Base-by-base conservation (phyloP, 2,329 filamentous ascomycete genomes). In the Ramichloridium luteum region DNA sequence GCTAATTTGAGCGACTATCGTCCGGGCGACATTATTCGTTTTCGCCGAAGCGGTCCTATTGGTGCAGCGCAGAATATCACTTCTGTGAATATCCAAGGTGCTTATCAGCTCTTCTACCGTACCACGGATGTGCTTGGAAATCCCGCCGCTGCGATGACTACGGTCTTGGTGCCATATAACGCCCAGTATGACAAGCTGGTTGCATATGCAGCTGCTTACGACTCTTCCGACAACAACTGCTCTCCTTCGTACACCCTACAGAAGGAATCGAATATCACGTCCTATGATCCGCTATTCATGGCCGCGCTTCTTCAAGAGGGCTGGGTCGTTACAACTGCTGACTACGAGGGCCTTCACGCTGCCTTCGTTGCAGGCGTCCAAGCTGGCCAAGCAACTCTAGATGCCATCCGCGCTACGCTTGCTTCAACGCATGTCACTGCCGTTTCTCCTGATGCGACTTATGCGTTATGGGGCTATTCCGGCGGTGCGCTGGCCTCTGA, bases 401-500 rank as follows among this genome's bases (percentile, higher is more conserved):
- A 52, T 32, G 41, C 39, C 4, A 34, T 53, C 27, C 46, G 50
- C 6, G 46, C 48, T n/a, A n/a, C n/a, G n/a, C n/a, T n/a, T n/a
- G n/a, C n/a, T n/a, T n/a, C n/a, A n/a, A n/a, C n/a, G n/a, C n/a
- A n/a, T n/a, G n/a, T n/a, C n/a, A n/a, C n/a, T n/a, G n/a, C n/a
- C n/a, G n/a, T n/a, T n/a, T n/a, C n/a, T n/a, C n/a, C n/a, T n/a
- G n/a, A n/a, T n/a, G n/a, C n/a, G n/a, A n/a, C n/a, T n/a, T n/a
- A n/a, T n/a, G n/a, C n/a, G n/a, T n/a, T n/a, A n/a, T n/a, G n/a
- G n/a, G n/a, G n/a, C n/a, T n/a, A n/a, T n/a, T n/a, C n/a, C 0
- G 69, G 69, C 3, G 68, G 68, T 4, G 59, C 61, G 2, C 37
- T 71, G 11, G 65, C 67, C 0, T 60, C 54, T 2, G 64, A n/a